phyloP scores from a whole-genome alignment of 345 rosid species.

The Mallotus nudiflorus region DNA sequence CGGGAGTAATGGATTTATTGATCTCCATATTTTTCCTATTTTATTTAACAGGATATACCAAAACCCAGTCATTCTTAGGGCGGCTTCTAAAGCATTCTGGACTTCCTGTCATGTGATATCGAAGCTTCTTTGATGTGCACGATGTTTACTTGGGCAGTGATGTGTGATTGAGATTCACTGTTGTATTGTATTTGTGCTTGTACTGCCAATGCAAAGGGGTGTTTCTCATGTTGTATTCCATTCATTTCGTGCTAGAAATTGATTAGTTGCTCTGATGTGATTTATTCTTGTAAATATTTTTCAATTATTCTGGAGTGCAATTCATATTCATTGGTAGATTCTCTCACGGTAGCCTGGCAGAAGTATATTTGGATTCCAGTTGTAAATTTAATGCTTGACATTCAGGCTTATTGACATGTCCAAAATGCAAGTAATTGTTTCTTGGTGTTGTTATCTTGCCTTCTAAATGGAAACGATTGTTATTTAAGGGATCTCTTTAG shows the following conservation, averaged over 20 bases:
- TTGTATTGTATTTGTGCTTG: constrained; percentile 26
- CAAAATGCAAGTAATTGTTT: neutral
- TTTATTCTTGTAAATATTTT: constrained; percentile 41
- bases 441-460: neutral
- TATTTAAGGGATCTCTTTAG: no score
- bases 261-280: constrained; percentile 22
- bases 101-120: constrained; percentile 80
- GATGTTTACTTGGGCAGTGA: constrained; percentile 4
- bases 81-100: constrained; percentile 87
- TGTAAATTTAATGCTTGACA: neutral
- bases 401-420: neutral
- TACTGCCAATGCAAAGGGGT: constrained; percentile 30
- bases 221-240: constrained; percentile 25
- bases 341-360: neutral
- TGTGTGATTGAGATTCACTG: constrained; percentile 20
- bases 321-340: constrained; percentile 35
- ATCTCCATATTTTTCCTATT: neutral
- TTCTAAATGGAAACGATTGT: no score
- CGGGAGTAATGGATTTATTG: neutral
- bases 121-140: constrained; percentile 61
- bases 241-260: constrained; percentile 36
- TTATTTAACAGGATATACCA: constrained; percentile 72
- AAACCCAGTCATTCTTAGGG: constrained; percentile 73
- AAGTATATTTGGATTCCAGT: neutral
- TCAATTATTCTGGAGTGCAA: constrained; percentile 26